Percentiles rank a stretch among this genome's conserved stretches.
These are phyloP conservation scores for Ceratobasidium sp. DNA, from an alignment of 1,284 basidiomycete species.

Conservation along the genomic window DNA sequence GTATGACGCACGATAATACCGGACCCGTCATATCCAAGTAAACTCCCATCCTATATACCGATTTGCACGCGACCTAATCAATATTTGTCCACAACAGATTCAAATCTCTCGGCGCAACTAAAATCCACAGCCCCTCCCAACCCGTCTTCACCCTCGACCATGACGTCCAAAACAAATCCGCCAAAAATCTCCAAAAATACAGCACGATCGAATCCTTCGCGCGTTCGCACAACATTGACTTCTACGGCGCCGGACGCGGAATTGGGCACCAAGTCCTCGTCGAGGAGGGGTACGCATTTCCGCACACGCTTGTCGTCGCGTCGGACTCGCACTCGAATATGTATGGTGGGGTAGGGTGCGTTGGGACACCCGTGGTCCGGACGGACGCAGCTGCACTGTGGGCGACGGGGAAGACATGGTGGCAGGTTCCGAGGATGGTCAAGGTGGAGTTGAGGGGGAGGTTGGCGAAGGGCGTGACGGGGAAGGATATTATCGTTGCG, in stretches of 20 bases:
- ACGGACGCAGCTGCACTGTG: constrained; percentile 97
- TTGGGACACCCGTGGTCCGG: constrained; percentile 96
- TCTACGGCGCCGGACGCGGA: constrained; percentile 98
- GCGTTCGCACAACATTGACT: constrained; percentile 88
- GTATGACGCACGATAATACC: constrained; percentile 99
- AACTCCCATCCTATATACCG: constrained; percentile 52
- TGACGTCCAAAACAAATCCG: constrained; percentile 96
- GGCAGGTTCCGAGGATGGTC: constrained; percentile 98
- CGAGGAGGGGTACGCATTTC: constrained; percentile 97
- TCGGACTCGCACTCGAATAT: constrained; percentile 99
- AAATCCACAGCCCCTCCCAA: constrained; percentile 85
- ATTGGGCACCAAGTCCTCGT: constrained; percentile 97
- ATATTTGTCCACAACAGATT: constrained; percentile 71
- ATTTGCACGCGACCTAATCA: neutral
- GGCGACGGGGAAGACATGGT: constrained; percentile 99
- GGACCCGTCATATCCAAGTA: constrained; percentile 97
- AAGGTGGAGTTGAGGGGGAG: constrained; percentile 91
- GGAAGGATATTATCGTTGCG: constrained; percentile 98
- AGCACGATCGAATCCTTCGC: constrained; percentile 93
- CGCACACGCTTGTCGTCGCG: constrained; percentile 92
- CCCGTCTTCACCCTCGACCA: constrained; percentile 98
- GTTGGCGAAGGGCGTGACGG: constrained; percentile 91
- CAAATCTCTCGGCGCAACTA: constrained; percentile 92
- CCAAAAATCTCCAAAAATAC: constrained; percentile 96
- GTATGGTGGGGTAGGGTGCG: constrained; percentile 98